phyloP scores from a whole-genome alignment of 1,139 yeast genomes.

The Torulaspora globosa region DNA sequence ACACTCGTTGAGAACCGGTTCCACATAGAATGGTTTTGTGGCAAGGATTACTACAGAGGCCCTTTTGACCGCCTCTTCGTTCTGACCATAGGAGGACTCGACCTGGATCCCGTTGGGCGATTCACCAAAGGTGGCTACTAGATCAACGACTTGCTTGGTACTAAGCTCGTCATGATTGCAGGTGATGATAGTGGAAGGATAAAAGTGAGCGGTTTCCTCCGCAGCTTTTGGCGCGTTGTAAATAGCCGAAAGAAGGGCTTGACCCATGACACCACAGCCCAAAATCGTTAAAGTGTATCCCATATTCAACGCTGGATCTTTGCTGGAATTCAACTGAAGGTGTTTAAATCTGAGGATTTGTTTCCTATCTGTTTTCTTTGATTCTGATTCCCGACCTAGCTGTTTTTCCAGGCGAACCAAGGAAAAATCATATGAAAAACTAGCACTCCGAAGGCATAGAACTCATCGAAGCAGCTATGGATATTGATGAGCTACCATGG shows the following conservation, averaged over 20 bases:
- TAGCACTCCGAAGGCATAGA: background rate
- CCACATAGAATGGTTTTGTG: constrained; percentile 79
- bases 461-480: background rate
- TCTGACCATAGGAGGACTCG: constrained; percentile 52
- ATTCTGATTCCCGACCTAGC: background rate
- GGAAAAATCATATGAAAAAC: constrained; percentile 6
- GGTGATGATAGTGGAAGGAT: constrained; percentile 68
- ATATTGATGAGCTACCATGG: constrained; percentile 14
- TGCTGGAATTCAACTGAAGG: background rate
- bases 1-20: constrained; percentile 49
- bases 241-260: constrained; percentile 87
- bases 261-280: constrained; percentile 96
- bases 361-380: background rate
- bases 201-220: constrained; percentile 37
- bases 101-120: constrained; percentile 44
- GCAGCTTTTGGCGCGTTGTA: constrained; percentile 42
- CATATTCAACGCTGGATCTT: constrained; percentile 15
- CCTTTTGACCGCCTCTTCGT: constrained; percentile 53
- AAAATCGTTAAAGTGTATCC: constrained; percentile 64
- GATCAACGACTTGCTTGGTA: constrained; percentile 41
- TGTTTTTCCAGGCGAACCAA: background rate
- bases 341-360: background rate
- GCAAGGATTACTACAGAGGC: constrained; percentile 77
- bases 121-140: constrained; percentile 43
- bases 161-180: constrained; percentile 63